Evolutionary conservation across 805 yeast species (phyloP).

Genomic region (Lipomyces yamanashiensis): DNA sequence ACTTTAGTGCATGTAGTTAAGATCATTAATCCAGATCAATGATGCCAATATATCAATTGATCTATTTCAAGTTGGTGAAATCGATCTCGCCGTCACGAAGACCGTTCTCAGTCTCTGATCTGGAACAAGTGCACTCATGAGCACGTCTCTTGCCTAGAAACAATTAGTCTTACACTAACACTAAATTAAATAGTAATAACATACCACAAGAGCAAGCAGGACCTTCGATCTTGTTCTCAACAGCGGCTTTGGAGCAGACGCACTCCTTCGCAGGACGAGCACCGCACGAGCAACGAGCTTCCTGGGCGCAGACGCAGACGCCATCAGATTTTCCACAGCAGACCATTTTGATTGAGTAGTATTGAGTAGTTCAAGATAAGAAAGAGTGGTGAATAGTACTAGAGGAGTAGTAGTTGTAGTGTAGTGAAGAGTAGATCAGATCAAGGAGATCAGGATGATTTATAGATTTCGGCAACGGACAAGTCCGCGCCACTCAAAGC

Average conservation of each 20-base stretch:
- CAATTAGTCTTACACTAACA: not conserved
- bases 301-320: conserved; percentile 62
- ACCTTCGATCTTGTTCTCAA: conserved; percentile 53
- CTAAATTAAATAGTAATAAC: not conserved
- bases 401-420: too few relatives aligned
- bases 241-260: conserved; percentile 56
- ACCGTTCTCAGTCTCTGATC: conserved; percentile 44
- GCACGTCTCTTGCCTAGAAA: conserved; percentile 51
- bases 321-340: conserved; percentile 51
- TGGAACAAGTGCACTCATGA: conserved; percentile 61
- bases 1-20: not conserved
- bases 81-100: conserved; percentile 63
- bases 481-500: not conserved
- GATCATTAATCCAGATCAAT: not conserved
- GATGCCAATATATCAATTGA: not conserved
- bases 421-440: too few relatives aligned
- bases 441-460: not conserved
- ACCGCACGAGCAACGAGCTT: conserved; percentile 69
- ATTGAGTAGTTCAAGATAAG: conserved; percentile 2
- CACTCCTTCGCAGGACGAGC: conserved; percentile 63
- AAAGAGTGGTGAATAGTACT: too few relatives aligned
- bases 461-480: not conserved
- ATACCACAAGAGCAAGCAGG: conserved; percentile 62
- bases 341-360: conserved; percentile 41
- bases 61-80: conserved; percentile 53